A percentile compares a stretch with the other conserved stretches of the same genome.
Evolutionary conservation across 345 rosid species (phyloP).

Genomic region (Zanthoxylum bungeanum): DNA sequence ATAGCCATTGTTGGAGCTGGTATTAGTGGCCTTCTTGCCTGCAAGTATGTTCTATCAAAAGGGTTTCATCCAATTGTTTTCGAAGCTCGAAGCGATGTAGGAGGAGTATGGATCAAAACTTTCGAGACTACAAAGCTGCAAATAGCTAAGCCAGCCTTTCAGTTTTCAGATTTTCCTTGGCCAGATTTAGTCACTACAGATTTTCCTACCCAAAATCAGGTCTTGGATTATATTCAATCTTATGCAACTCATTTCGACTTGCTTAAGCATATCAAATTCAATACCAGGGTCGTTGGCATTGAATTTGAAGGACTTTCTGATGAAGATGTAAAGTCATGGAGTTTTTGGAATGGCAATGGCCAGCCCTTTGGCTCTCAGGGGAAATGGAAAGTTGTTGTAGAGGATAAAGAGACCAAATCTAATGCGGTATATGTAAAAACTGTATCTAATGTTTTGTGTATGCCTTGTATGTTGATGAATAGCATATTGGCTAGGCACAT

Average conservation of each 20-base stretch:
- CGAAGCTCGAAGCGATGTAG: constrained; percentile 28
- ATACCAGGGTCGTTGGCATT: constrained; percentile 30
- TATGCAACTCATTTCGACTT: constrained; percentile 36
- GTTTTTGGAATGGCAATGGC: too few relatives aligned
- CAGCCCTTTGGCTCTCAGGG: constrained; percentile 15
- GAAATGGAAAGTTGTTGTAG: constrained; percentile 34
- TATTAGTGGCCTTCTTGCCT: too few relatives aligned
- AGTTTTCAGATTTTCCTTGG: too few relatives aligned
- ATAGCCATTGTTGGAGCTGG: too few relatives aligned
- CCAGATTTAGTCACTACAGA: too few relatives aligned
- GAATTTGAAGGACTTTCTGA: constrained; percentile 14
- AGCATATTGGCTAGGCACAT: neutral
- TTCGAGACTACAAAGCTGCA: too few relatives aligned
- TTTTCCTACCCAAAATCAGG: too few relatives aligned
- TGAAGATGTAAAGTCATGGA: constrained; percentile 25
- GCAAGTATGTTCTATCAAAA: too few relatives aligned
- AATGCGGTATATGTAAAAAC: too few relatives aligned
- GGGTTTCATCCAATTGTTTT: constrained; percentile 29
- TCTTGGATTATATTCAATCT: constrained; percentile 25
- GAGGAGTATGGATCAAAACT: constrained; percentile 36
- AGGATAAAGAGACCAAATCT: constrained; percentile 11
- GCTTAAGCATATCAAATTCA: constrained; percentile 32
- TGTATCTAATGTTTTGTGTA: too few relatives aligned
- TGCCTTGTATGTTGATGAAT: neutral
- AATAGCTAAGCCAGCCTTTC: too few relatives aligned